Conservation (phyloP, 2,329 filamentous ascomycete species). For the Cordyceps cicadae region DNA sequence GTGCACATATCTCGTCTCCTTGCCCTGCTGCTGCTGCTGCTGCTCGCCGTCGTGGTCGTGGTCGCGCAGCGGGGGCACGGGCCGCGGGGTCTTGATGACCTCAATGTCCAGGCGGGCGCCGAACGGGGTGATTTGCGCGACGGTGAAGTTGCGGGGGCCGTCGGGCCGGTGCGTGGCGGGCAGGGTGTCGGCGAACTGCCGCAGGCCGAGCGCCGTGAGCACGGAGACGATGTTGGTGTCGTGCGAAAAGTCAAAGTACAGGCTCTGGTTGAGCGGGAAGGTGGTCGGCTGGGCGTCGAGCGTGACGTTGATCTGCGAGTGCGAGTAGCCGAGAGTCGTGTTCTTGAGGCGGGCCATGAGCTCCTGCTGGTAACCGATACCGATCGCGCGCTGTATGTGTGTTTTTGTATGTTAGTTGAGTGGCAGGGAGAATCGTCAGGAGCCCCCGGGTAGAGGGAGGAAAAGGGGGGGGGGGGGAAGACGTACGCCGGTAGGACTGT, state of each 20-base stretch:
- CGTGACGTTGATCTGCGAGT: conserved; percentile 59
- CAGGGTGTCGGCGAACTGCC: conserved; percentile 56
- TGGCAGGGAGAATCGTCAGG: too few relatives aligned
- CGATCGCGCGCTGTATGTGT: conserved; percentile 52
- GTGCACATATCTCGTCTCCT: conserved; percentile 60
- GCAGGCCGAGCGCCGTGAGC: conserved; percentile 63
- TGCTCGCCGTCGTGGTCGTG: conserved; percentile 39
- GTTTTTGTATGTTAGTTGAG: too few relatives aligned
- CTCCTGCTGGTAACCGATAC: conserved; percentile 66
- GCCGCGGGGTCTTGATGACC: conserved; percentile 58
- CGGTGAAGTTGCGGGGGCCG: conserved; percentile 51
- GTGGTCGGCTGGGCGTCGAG: conserved; percentile 59
- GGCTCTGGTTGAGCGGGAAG: conserved; percentile 63
- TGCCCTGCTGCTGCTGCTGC: not conserved
- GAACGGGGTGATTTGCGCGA: conserved; percentile 63
- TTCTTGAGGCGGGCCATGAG: conserved; percentile 62
- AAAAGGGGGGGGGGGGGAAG: too few relatives aligned
- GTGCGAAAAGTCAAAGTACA: conserved; percentile 73
- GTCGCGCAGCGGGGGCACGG: conserved; percentile 47
- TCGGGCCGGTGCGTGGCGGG: conserved; percentile 49
- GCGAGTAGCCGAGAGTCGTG: conserved; percentile 51
- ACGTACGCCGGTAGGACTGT: conserved; percentile 52
- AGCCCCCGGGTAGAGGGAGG: too few relatives aligned
- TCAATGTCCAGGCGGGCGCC: conserved; percentile 67
- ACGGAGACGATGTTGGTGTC: conserved; percentile 66